Evolutionary conservation across 106 monocot species (phyloP).

Genomic region (Allium sativum): DNA sequence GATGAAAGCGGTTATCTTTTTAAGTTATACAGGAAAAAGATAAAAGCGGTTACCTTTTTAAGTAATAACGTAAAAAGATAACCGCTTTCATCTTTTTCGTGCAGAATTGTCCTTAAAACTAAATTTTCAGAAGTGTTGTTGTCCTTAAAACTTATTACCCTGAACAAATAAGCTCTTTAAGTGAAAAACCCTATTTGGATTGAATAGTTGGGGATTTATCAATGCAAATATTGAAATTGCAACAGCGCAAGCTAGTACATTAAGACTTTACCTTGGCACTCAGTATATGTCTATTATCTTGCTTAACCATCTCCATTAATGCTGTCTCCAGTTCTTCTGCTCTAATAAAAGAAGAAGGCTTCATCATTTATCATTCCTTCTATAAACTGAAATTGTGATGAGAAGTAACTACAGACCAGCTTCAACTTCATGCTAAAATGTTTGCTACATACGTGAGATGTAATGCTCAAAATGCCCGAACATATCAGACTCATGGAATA

Average conservation of each 20-base stretch:
- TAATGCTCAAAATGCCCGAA: not conserved
- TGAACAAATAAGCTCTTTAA: no score
- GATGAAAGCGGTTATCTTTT: no score
- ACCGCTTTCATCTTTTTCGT: not conserved
- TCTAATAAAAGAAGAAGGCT: constrained; percentile 18
- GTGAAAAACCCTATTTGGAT: no score
- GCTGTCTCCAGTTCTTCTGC: constrained; percentile 86
- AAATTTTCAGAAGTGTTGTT: not conserved
- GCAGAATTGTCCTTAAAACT: not conserved
- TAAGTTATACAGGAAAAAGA: not conserved
- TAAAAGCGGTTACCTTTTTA: not conserved
- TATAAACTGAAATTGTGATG: not conserved
- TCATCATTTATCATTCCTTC: not conserved
- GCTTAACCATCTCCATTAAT: constrained; percentile 95
- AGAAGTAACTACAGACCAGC: no score
- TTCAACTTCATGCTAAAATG: no score
- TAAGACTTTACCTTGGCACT: constrained; percentile 50
- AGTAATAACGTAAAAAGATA: not conserved
- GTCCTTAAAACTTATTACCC: not conserved
- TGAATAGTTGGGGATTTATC: not conserved
- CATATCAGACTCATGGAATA: not conserved
- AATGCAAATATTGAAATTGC: not conserved
- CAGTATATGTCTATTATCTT: constrained; percentile 75
- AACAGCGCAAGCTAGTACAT: not conserved
- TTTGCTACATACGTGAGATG: not conserved